phyloP scores from a whole-genome alignment of 768 basidiomycete species.

The Udeniomyces megalosporus region DNA sequence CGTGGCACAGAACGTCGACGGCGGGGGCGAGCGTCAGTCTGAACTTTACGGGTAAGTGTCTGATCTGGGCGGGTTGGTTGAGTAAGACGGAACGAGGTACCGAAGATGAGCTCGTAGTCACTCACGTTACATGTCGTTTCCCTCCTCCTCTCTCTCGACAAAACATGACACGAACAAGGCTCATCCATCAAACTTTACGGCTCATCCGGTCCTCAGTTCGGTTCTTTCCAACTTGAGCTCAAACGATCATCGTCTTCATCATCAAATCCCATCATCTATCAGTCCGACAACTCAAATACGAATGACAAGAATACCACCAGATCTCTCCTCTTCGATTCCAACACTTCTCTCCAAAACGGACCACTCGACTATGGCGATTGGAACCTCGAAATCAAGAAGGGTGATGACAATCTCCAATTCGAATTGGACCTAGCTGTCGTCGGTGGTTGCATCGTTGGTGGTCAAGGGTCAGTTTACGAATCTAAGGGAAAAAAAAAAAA shows the following conservation, averaged over 20 bases:
- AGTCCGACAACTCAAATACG: not conserved
- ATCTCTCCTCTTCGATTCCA: too few relatives aligned
- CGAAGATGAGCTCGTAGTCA: not conserved
- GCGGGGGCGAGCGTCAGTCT: constrained; percentile 21
- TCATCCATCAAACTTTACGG: constrained; percentile 24
- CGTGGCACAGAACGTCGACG: constrained; percentile 25
- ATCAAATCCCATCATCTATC: not conserved
- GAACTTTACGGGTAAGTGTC: constrained; percentile 28
- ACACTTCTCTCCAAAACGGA: too few relatives aligned
- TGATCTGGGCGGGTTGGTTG: not conserved
- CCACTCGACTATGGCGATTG: not conserved
- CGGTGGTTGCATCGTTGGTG: too few relatives aligned
- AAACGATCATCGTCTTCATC: not conserved
- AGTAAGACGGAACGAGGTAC: not conserved
- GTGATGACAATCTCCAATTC: constrained; percentile 5
- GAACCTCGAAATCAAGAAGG: not conserved
- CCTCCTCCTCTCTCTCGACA: not conserved
- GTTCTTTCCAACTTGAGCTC: constrained; percentile 20
- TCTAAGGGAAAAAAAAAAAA: not conserved
- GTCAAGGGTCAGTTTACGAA: constrained; percentile 23
- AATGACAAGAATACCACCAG: too few relatives aligned
- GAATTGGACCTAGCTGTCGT: constrained; percentile 15
- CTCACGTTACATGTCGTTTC: not conserved
- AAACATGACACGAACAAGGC: too few relatives aligned
- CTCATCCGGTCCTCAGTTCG: constrained; percentile 15